Base-by-base conservation (phyloP, 805 yeast species). In the Candida schatavii region DNA sequence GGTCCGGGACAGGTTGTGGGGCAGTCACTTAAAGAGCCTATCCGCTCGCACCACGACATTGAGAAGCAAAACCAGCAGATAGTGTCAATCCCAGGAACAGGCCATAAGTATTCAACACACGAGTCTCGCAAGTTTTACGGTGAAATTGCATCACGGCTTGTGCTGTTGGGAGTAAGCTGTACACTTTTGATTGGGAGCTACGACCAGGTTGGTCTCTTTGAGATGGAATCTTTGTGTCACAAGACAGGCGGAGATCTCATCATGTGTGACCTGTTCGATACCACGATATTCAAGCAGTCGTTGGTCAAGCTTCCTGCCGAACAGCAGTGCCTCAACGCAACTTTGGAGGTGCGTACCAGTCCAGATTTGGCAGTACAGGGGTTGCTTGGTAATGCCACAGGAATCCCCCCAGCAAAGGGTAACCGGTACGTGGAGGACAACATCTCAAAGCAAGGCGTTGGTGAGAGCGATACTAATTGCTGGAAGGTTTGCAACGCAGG, bases 271-370 rank as follows among this genome's bases (percentile, higher is more conserved):
- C 76, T 83, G 3, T 82, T 81, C 54, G 72, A 77, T 26, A 81
- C 87, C 0, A 76, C 87, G 1, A 81, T 82, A 46, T 82, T 82
- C 66, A 79, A 77, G 51, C 86, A 81, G 59, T 80, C 86, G 19
- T 72, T 81, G 42, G 68, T 74, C 40, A 72, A 76, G 51, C 74
- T 80, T 46, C 40, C 17, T 4, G 15, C 17, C 19, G 23, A 28
- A 19, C 41, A 38, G 17, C 22, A 78, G 71, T 88, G 81, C 0
- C 62, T 77, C 47, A 81, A 80, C 59, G 80, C 79, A 2, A 74
- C 83, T 2, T 61, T 82, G 35, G 87, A 82, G 55, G 68, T 80
- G 17, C 77, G 77, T 47, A 62, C 73, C 4, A 62, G 80, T 0
- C 52, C 59, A 4, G 80, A 79, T 46, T 57, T 81, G 33, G 75